phyloP scores from a whole-genome alignment of 1,284 basidiomycete species.

The Retiboletus flavoniger region DNA sequence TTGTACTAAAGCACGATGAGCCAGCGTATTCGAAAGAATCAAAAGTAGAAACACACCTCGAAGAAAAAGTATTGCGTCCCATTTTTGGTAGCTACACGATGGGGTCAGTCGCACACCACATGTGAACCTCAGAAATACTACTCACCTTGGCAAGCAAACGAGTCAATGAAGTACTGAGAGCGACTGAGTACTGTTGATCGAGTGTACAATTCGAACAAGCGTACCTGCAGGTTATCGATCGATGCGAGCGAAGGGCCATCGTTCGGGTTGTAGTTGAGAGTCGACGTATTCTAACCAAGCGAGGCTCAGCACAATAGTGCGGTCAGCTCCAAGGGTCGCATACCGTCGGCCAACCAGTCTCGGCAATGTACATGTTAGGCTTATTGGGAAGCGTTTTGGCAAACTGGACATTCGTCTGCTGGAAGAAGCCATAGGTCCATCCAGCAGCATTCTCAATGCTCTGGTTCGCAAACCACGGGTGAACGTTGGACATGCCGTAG shows the following conservation, averaged over 20 bases:
- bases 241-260: constrained; percentile 72
- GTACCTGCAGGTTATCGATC: constrained; percentile 64
- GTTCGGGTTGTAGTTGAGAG: constrained; percentile 47
- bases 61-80: constrained; percentile 86
- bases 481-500: constrained; percentile 78
- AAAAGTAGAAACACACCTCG: constrained; percentile 47
- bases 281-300: constrained; percentile 52
- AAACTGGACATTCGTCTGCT: constrained; percentile 26
- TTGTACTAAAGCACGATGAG: constrained; percentile 53
- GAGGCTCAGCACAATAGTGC: constrained; percentile 2
- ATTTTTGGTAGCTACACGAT: constrained; percentile 63
- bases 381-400: constrained; percentile 32
- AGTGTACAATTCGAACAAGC: constrained; percentile 1
- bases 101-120: constrained; percentile 9
- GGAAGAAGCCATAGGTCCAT: constrained; percentile 36
- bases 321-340: constrained; percentile 16
- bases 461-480: constrained; percentile 82
- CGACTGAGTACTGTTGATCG: constrained; percentile 4
- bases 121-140: not conserved
- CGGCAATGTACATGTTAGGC: constrained; percentile 40
- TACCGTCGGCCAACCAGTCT: constrained; percentile 86
- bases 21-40: not conserved
- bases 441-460: constrained; percentile 59
- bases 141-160: constrained; percentile 74
- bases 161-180: constrained; percentile 70